phyloP scores from a whole-genome alignment of 208 protist genomes.

The Spongospora subterranea region DNA sequence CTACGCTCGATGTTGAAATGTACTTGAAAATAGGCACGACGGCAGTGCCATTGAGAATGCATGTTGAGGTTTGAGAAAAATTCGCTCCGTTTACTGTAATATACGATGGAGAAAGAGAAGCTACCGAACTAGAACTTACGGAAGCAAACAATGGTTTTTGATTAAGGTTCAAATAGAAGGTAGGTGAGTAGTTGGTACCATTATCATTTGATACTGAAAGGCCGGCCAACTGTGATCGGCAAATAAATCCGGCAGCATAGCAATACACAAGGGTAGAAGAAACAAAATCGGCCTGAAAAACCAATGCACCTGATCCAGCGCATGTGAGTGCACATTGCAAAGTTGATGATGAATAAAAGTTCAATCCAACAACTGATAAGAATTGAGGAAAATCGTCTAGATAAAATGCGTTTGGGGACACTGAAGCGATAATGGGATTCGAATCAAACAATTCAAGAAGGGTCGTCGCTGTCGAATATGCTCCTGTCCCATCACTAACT shows the following conservation, averaged over 20 bases:
- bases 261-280: background rate
- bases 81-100: background rate
- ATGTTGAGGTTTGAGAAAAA: background rate
- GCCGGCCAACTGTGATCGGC: background rate
- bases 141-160: background rate
- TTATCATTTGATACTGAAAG: background rate
- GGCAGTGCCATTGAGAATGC: conserved; percentile 16
- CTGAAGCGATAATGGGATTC: background rate
- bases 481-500: background rate
- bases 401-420: background rate
- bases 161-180: background rate
- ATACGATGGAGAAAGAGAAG: background rate
- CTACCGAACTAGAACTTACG: background rate
- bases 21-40: background rate
- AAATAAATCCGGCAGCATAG: background rate
- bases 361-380: background rate
- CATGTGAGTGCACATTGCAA: background rate
- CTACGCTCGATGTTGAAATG: background rate
- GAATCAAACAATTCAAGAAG: background rate
- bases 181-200: background rate
- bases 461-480: background rate
- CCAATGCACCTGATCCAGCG: background rate
- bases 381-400: background rate
- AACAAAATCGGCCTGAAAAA: background rate
- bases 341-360: background rate